Evolutionary conservation across 148 eudicot genomes (phyloP).

Genomic region (Talinum fruticosum): DNA sequence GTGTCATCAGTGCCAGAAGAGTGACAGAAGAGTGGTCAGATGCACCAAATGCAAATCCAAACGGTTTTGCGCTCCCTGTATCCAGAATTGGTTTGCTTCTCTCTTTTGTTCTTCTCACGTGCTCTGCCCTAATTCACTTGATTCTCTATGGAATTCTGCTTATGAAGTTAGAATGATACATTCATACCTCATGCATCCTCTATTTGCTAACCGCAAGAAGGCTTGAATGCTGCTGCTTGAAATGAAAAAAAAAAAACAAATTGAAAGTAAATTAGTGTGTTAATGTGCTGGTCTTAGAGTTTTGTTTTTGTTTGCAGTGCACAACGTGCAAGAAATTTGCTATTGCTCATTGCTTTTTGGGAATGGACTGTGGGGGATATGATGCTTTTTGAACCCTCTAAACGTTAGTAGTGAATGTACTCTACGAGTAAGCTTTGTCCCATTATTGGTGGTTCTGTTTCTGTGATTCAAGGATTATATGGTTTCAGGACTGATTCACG

Average conservation of each 20-base stretch:
- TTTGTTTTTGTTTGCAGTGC: not conserved
- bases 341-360: not conserved
- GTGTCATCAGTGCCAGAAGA: slow-evolving; percentile 66
- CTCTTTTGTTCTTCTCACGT: not conserved
- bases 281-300: not conserved
- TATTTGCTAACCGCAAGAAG: too few species aligned
- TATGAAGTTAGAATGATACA: not conserved
- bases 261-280: not conserved
- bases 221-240: not conserved
- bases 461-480: not conserved
- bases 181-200: too few species aligned
- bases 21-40: slow-evolving; percentile 43
- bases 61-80: slow-evolving; percentile 43
- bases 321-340: not conserved
- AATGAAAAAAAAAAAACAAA: not conserved
- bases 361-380: not conserved
- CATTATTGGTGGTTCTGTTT: not conserved
- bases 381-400: not conserved
- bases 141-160: not conserved
- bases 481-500: not conserved
- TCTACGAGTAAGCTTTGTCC: not conserved
- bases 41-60: slow-evolving; percentile 41
- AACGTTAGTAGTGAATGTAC: not conserved
- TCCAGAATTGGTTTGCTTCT: slow-evolving; percentile 28
- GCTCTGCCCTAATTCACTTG: not conserved